Base-by-base conservation (phyloP, 345 rosid genomes). In the Populus alba region DNA sequence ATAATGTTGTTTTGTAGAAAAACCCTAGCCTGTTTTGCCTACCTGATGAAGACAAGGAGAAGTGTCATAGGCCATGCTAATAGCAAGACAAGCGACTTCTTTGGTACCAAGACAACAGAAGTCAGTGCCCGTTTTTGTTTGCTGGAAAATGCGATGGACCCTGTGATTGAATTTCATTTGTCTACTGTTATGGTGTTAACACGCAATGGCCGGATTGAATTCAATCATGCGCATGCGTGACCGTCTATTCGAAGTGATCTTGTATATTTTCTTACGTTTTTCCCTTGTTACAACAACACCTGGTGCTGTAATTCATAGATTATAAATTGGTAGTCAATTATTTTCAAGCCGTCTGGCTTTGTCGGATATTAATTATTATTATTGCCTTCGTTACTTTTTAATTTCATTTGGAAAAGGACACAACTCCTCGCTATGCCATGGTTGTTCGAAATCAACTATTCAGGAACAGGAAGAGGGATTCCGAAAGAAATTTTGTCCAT, bases 301-400 rank as follows among this genome's bases (percentile, higher is more conserved):
- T 70, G 80, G 76, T 29, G 65, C 65, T 53, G n/a, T 22, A 70
- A 33, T 38, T 73, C 80, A 53, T 75, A 23, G 76, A 79, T 73
- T 79, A 51, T 20, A 47, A 47, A 12, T 75, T 49, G 74, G 43
- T 27, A 7, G 1, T 59, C 68, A 31, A 38, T 18, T n/a, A 8
- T 63, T 55, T 8, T 31, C 35, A 20, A 33, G 77, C 73, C 66
- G 72, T 43, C 70, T 76, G 81, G 71, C 47, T 22, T 76, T 37
- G 35, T 13, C 59, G 47, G 27, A 57, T 59, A 31, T 18, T 55
- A 51, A 47, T 49, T 59, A n/a, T 25, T 55, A 38, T 62, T 35
- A 10, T 43, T 31, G 13, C 33, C 27, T 65, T 16, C 29, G 1
- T 17, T 8, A 7, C 16, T 17, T 25, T 39, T 6, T 11, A 41